Base-by-base conservation (phyloP, 176 grass and related monocot genomes). In the Carex kokanica region DNA sequence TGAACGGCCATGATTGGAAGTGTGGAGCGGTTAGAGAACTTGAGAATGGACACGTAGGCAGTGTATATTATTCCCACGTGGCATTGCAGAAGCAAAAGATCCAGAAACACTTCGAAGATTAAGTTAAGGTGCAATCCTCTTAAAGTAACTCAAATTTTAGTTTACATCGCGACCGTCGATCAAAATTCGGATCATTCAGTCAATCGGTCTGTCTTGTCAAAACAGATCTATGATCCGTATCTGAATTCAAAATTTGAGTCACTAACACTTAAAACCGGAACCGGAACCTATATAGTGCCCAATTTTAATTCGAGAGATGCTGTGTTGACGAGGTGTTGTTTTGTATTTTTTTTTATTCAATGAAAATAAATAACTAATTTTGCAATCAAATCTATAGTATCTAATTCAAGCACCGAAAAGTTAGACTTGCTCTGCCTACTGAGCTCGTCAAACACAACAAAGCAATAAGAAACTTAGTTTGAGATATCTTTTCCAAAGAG, bases 401-500 rank as follows among this genome's bases (percentile, higher is more conserved):
- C 45, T 75, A 53, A 43, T 75, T 17, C 47, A 75, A 75, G 47
- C 23, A 75, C 47, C 5, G 45, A 54, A 4, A 54, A 15, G 10
- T 27, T 16, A 74, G n/a, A 74, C 45, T 74, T 74, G 20, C 69
- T 68, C 14, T 68, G 29, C 15, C 16, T 6, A 40, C 32, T 40
- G 2, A 3, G 32, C 65, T 68, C 16, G 34, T 68, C 11, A 4
- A 2, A 69, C 23, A 53, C 21, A 74, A 11, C 23, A 75, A 54
- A 54, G 13, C 13, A 41, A 66, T 17, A 49, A 65, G n/a, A 15
- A 18, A 17, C 49, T 92, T 56, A 97, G 25, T 24, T 64, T 49
- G 88, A 83, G 31, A 98, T 84, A 60, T 94, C 86, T 29, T 86
- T 93, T 12, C 95, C 95, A 61, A 87, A 98, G 1, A 98, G 84